Evolutionary conservation across 1,284 basidiomycete genomes (phyloP).

Genomic region (Megacollybia platyphylla): DNA sequence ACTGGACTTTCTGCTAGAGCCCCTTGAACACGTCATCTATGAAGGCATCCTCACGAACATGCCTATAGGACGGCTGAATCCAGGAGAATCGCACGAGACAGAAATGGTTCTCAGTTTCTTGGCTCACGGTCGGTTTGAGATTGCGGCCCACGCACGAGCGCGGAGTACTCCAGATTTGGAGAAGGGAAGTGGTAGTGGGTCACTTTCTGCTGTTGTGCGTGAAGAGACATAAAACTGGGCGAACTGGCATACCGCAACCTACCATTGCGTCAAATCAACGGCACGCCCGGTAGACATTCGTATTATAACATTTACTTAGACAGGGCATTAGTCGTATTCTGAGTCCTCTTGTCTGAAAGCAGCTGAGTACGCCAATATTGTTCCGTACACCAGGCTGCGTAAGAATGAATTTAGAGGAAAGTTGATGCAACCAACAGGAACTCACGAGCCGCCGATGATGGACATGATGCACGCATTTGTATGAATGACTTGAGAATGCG

Average conservation of each 20-base stretch:
- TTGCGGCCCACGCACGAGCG: conserved; percentile 42
- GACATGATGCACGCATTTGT: conserved; percentile 88
- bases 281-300: background rate
- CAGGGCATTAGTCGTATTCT: conserved; percentile 44
- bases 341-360: conserved; percentile 70
- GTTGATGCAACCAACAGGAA: conserved; percentile 1
- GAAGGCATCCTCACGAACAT: conserved; percentile 56
- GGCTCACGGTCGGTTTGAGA: conserved; percentile 57
- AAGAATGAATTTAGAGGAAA: conserved; percentile 6
- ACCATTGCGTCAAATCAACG: background rate
- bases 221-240: background rate
- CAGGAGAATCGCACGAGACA: conserved; percentile 38
- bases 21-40: conserved; percentile 52
- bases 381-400: conserved; percentile 81
- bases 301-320: conserved; percentile 4
- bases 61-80: conserved; percentile 41
- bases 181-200: conserved; percentile 20
- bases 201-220: conserved; percentile 21
- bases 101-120: conserved; percentile 63
- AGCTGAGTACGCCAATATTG: conserved; percentile 80
- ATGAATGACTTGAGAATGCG: conserved; percentile 84
- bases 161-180: conserved; percentile 16
- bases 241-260: background rate
- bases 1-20: conserved; percentile 40
- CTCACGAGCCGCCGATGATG: conserved; percentile 78